phyloP scores from a whole-genome alignment of 2,329 filamentous ascomycete species.

The Aphanocladium album region DNA sequence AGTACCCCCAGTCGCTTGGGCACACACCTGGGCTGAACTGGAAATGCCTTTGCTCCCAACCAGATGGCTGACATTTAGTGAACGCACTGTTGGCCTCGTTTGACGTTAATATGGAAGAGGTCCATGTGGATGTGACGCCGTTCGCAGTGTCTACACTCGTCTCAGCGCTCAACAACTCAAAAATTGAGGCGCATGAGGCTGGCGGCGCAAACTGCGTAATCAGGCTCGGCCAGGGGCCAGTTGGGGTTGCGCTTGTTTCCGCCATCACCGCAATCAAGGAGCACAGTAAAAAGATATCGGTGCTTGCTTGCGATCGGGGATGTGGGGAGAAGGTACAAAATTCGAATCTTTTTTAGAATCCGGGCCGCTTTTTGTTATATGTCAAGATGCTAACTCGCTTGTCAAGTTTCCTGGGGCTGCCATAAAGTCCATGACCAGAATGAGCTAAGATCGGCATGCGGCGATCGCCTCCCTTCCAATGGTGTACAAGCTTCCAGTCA shows the following conservation, averaged over 20 bases:
- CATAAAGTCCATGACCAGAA: no score
- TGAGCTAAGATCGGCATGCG: no score
- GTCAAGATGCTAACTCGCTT: no score
- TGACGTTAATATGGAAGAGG: background rate
- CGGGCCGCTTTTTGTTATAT: no score
- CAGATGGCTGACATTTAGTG: background rate
- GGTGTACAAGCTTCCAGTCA: no score
- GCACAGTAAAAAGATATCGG: background rate
- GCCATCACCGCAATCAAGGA: no score
- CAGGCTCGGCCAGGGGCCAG: background rate
- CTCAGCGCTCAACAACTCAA: background rate
- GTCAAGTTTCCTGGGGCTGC: no score
- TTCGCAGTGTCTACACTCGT: background rate
- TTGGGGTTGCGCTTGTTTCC: background rate
- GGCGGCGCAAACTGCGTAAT: background rate
- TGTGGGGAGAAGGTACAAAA: no score
- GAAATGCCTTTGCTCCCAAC: background rate
- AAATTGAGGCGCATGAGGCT: background rate
- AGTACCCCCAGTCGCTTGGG: background rate
- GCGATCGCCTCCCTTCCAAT: no score
- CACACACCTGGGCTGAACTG: background rate
- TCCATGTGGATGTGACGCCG: slow-evolving; percentile 1
- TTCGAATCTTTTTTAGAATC: no score
- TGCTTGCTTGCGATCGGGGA: background rate
- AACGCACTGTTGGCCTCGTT: background rate